Base-by-base conservation (phyloP, 768 basidiomycete species). In the Tulasnella sp. region DNA sequence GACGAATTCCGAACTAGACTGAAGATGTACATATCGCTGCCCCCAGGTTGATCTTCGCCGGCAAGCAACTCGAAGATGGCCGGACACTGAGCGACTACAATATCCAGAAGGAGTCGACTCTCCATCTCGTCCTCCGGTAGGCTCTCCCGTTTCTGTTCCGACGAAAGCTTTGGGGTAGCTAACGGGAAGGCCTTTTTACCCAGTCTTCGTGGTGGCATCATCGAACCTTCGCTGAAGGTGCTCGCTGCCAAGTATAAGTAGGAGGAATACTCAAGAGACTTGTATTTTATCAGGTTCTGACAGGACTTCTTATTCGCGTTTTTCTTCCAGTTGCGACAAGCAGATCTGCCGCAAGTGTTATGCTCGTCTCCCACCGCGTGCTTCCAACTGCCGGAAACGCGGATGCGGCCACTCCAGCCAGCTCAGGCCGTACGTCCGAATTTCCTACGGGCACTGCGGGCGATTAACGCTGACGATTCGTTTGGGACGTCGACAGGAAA, bases 281-380 rank as follows among this genome's bases (percentile, higher is more conserved):
- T n/a, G n/a, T n/a, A n/a, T n/a, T n/a, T n/a, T n/a, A n/a, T n/a
- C n/a, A n/a, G n/a, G n/a, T n/a, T n/a, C n/a, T n/a, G n/a, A n/a
- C n/a, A n/a, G n/a, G n/a, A n/a, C n/a, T n/a, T n/a, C n/a, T n/a
- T n/a, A n/a, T 40, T 40, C 40, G 40, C 40, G 6, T 40, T 44
- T 38, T 44, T 12, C 46, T 48, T 16, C 14, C 36, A 80, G 81
- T 88, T 98, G 96, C 86, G 96, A 98, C 88, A 97, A 97, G 90
- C 95, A 97, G 86, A 98, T 98, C 84, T 99, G 98, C 91, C 96
- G 98, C 87, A 98, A 98, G 87, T 99, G 98, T 89, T 99, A 99
- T 86, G 98, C 98, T 71, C 97, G 98, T 83, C 97, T 99, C 83
- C 97, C 98, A 82, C 97, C 97, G 77, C 96, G 98, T 86, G 98